Evolutionary conservation across 169 alveolate genomes (phyloP).

Genomic region (Babesia bovis): DNA sequence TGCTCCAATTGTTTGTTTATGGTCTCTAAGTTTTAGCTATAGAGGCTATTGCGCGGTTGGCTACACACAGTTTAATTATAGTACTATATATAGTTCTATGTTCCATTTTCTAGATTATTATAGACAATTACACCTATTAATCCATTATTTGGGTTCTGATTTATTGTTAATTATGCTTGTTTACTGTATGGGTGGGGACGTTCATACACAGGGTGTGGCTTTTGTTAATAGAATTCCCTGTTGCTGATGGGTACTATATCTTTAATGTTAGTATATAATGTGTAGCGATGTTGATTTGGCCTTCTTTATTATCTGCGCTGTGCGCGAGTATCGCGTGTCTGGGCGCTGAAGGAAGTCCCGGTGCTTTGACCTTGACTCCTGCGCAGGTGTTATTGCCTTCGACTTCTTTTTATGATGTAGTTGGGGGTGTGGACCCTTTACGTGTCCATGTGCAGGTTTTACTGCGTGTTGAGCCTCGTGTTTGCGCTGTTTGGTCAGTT

Average conservation of each 20-base stretch:
- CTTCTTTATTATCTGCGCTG: slow-evolving; percentile 22
- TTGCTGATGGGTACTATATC: background rate
- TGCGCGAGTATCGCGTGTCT: slow-evolving; percentile 7
- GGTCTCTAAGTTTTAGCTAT: background rate
- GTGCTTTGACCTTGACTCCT: slow-evolving; percentile 38
- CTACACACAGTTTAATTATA: too few relatives aligned
- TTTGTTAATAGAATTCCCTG: background rate
- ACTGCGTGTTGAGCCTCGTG: slow-evolving; percentile 56
- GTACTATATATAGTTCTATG: too few relatives aligned
- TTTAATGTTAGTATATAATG: background rate
- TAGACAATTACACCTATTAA: too few relatives aligned
- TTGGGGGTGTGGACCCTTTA: slow-evolving; percentile 15
- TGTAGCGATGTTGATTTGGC: background rate
- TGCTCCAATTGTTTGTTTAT: slow-evolving; percentile 8
- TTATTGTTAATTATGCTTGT: too few relatives aligned
- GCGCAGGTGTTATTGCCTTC: slow-evolving; percentile 59
- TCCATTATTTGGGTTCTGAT: too few relatives aligned
- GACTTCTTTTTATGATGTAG: slow-evolving; percentile 32
- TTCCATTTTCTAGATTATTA: too few relatives aligned
- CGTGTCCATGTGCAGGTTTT: slow-evolving; percentile 41
- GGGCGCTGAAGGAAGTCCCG: background rate
- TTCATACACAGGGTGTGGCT: background rate
- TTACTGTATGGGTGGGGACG: too few relatives aligned
- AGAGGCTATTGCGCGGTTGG: too few relatives aligned
- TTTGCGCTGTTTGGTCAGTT: slow-evolving; percentile 61